A percentile compares a stretch with the other conserved stretches of the same genome.
Evolutionary conservation across 2,329 filamentous ascomycete species (phyloP).

Genomic region (Cordyceps cicadae): DNA sequence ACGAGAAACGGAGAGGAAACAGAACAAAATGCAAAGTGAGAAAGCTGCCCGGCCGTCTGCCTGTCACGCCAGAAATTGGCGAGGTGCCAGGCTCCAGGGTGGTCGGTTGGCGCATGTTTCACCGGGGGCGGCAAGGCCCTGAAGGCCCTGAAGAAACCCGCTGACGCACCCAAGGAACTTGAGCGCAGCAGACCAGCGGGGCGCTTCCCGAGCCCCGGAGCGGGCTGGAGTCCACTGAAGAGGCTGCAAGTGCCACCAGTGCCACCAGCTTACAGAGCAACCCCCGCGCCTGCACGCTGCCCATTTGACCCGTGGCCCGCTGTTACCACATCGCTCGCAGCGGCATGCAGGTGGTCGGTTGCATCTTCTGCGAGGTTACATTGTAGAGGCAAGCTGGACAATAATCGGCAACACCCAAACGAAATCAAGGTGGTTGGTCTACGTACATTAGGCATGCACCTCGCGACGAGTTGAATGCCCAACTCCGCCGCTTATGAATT

Average conservation of each 20-base stretch:
- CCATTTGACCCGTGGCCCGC: not conserved
- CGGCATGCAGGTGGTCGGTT: not conserved
- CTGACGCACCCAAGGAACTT: not conserved
- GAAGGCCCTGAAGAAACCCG: not conserved
- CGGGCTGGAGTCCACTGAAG: not conserved
- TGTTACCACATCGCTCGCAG: not conserved
- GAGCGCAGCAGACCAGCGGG: not conserved
- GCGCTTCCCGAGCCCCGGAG: slow-evolving; percentile 3
- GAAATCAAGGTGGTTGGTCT: slow-evolving; percentile 8
- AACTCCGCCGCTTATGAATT: not conserved
- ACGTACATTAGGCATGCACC: slow-evolving; percentile 1
- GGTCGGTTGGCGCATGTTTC: not conserved
- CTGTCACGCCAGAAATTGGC: slow-evolving; percentile 5
- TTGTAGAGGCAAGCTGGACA: not conserved
- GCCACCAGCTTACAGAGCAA: not conserved
- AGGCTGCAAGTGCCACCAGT: not conserved
- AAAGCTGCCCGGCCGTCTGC: slow-evolving; percentile 7
- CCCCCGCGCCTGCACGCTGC: not conserved
- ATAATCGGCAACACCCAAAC: not conserved
- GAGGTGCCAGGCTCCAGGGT: not conserved
- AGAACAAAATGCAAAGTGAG: slow-evolving; percentile 9
- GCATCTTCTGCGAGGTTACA: not conserved
- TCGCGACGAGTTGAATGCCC: not conserved
- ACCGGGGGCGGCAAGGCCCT: not conserved
- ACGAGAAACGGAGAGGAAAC: slow-evolving; percentile 10